A percentile compares a stretch with the other conserved stretches of the same genome.
These are phyloP conservation scores for Linderina pennispora DNA, from an alignment of 192 early-diverging fungal genomes.

Conservation along the genomic window DNA sequence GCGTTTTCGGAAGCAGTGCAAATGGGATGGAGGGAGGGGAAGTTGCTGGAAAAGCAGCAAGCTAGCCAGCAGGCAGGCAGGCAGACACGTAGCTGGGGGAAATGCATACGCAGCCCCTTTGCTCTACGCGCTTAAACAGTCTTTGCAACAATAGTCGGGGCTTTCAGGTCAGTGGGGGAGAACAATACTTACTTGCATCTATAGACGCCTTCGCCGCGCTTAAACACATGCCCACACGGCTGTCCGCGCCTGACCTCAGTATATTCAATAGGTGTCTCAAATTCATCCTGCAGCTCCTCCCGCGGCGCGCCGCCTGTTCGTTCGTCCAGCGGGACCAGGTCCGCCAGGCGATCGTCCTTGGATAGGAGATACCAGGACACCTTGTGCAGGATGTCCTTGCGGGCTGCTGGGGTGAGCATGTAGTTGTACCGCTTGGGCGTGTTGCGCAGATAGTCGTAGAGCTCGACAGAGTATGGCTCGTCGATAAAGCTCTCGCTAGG, in stretches of 20 bases:
- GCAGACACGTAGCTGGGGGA: too few species aligned
- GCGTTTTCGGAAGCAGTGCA: too few species aligned
- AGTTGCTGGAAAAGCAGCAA: too few species aligned
- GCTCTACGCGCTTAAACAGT: too few species aligned
- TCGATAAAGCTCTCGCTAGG: constrained; percentile 42
- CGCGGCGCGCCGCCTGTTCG: constrained; percentile 45
- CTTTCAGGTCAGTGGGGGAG: too few species aligned
- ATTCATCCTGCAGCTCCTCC: constrained; percentile 44
- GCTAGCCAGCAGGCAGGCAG: too few species aligned
- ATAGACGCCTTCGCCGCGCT: constrained; percentile 87
- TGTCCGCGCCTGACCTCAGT: constrained; percentile 66
- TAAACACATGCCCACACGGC: constrained; percentile 92
- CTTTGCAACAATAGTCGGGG: too few species aligned
- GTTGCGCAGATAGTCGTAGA: constrained; percentile 33
- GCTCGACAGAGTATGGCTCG: constrained; percentile 32
- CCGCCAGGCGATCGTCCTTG: constrained; percentile 46
- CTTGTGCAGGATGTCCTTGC: constrained; percentile 37
- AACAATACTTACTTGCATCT: constrained; percentile 63
- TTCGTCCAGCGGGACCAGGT: constrained; percentile 47
- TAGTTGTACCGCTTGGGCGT: constrained; percentile 37
- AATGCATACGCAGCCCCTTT: too few species aligned
- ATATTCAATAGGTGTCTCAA: constrained; percentile 55
- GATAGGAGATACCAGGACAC: constrained; percentile 45
- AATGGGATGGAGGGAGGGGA: too few species aligned
- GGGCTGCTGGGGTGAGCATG: constrained; percentile 40